Base-by-base conservation (phyloP, 371 early-diverging fungal species). In the Lichtheimia hyalospora region DNA sequence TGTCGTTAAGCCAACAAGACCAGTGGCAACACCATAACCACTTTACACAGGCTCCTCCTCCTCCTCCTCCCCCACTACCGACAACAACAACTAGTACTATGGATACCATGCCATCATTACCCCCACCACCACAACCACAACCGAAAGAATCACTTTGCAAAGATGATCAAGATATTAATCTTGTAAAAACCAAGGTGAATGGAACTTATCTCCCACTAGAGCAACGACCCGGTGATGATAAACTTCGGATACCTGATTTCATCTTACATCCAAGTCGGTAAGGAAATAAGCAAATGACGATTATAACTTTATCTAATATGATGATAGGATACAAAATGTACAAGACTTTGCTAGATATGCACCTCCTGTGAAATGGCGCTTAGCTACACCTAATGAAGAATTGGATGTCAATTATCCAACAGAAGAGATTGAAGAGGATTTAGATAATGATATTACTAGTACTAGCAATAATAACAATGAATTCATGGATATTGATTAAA, bases 231-330 rank as follows among this genome's bases (percentile, higher is more conserved):
- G 72, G 72, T 15, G 68, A 66, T 50, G 54, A 48, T 10, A 66
- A 64, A 51, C 61, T 70, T 21, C 54, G 65, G 16, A 77, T 74
- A 44, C 78, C 78, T 8, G 67, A 52, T 28, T 77, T 77, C 56
- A 66, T 74, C 12, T 56, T 76, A 4, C 13, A 15, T 21, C 51
- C n/a, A 40, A 21, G 34, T 51, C 18, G 50, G 23, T 21, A 40
- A 1, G 5, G n/a, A n/a, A n/a, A n/a, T n/a, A n/a, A n/a, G n/a
- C n/a, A n/a, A n/a, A n/a, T n/a, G n/a, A n/a, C n/a, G n/a, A n/a
- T n/a, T n/a, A n/a, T n/a, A n/a, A n/a, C n/a, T n/a, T n/a, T 51
- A 7, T 18, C 15, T n/a, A 18, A 12, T 3, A 49, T 43, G 6
- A 8, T 25, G n/a, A 42, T 16, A 51, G 59, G n/a, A 10, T 7